Conservation (phyloP, 2,329 filamentous ascomycete genomes). For the Escovopsis sp. region DNA sequence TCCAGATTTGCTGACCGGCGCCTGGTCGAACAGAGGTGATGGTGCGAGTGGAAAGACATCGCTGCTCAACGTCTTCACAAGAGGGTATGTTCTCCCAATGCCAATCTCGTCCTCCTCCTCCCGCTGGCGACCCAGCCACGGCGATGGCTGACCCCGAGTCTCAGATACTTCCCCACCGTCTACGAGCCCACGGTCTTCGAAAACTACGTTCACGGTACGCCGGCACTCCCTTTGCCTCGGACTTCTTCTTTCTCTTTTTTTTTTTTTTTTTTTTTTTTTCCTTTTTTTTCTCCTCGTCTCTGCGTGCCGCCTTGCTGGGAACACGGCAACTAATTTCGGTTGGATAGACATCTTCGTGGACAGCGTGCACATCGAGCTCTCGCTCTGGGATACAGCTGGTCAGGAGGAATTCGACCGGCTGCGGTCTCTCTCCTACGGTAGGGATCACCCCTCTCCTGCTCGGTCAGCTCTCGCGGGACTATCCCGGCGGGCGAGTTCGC, state of each 20-base stretch:
- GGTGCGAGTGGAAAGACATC: slow-evolving; percentile 97
- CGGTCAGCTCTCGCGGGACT: not conserved
- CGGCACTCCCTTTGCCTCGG: not conserved
- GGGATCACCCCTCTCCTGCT: slow-evolving; percentile 1
- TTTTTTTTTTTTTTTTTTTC: too few species aligned
- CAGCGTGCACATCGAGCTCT: slow-evolving; percentile 89
- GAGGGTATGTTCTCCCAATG: too few species aligned
- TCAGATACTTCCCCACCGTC: slow-evolving; percentile 88
- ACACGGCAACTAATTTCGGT: not conserved
- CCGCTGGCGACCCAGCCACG: slow-evolving; percentile 1
- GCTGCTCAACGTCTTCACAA: slow-evolving; percentile 91
- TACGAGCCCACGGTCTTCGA: slow-evolving; percentile 98
- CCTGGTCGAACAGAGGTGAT: slow-evolving; percentile 50
- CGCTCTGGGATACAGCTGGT: slow-evolving; percentile 94
- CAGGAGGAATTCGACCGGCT: slow-evolving; percentile 98
- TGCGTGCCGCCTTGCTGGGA: not conserved
- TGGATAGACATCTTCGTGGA: slow-evolving; percentile 87
- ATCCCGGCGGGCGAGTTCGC: not conserved
- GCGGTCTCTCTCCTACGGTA: slow-evolving; percentile 85
- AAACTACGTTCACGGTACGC: slow-evolving; percentile 90
- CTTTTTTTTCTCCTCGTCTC: too few species aligned
- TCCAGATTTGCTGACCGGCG: slow-evolving; percentile 1
- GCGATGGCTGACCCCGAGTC: slow-evolving; percentile 6
- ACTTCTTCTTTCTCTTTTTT: not conserved
- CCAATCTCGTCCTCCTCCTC: too few species aligned